Percentiles rank a stretch among this genome's conserved stretches.
These are phyloP conservation scores for Salvia sclarea DNA, from an alignment of 305 asterid genomes.

Conservation along the genomic window DNA sequence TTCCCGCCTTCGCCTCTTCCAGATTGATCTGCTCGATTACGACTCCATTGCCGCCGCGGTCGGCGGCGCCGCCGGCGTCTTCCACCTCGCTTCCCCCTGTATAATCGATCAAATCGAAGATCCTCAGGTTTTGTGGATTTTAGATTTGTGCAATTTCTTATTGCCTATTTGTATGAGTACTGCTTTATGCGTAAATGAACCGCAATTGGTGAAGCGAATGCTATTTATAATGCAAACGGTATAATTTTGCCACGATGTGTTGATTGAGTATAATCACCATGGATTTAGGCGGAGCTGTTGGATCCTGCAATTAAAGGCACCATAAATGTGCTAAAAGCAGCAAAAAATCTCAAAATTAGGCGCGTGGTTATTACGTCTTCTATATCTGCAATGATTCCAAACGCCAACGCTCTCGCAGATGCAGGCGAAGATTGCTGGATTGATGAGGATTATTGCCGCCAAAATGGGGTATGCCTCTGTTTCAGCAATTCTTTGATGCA, in stretches of 20 bases:
- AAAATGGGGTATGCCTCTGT: too few relatives aligned
- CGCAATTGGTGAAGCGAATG: slow-evolving; percentile 36
- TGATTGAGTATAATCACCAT: too few relatives aligned
- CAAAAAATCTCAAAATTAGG: slow-evolving; percentile 67
- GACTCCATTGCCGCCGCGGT: slow-evolving; percentile 66
- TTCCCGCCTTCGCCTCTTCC: slow-evolving; percentile 73
- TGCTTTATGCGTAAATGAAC: background rate
- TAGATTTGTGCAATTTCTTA: background rate
- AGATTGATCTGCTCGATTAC: slow-evolving; percentile 73
- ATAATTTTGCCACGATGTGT: too few relatives aligned
- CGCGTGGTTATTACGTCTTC: slow-evolving; percentile 94
- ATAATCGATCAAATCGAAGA: slow-evolving; percentile 55
- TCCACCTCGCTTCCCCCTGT: slow-evolving; percentile 92
- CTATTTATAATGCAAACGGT: too few relatives aligned
- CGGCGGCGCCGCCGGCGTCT: slow-evolving; percentile 62
- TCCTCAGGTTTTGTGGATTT: slow-evolving; percentile 52
- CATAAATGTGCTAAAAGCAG: slow-evolving; percentile 77
- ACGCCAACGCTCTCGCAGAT: slow-evolving; percentile 62
- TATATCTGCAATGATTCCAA: slow-evolving; percentile 55
- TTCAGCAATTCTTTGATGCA: too few relatives aligned
- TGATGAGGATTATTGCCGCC: slow-evolving; percentile 82
- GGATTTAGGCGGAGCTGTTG: slow-evolving; percentile 54
- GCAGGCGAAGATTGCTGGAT: slow-evolving; percentile 94
- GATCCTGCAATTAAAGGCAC: slow-evolving; percentile 90
- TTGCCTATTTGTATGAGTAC: background rate